Evolutionary conservation across 2,329 filamentous ascomycete species (phyloP).

Genomic region (Scortechinia acanthostroma): DNA sequence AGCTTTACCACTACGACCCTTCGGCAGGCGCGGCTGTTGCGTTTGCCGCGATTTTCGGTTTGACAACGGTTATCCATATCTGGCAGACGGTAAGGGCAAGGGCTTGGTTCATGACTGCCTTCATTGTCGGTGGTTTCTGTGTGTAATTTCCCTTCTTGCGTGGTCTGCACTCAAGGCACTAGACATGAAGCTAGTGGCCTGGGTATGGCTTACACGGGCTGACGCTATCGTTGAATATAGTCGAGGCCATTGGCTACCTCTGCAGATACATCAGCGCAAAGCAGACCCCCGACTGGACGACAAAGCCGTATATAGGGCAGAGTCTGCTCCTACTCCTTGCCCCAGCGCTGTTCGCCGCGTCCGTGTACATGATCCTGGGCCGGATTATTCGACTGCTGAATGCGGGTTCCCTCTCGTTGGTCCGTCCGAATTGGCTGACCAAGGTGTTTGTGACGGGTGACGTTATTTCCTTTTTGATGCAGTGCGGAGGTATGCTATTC

Average conservation of each 20-base stretch:
- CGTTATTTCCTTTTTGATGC: slow-evolving; percentile 33
- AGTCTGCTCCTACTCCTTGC: slow-evolving; percentile 28
- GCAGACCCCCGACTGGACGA: slow-evolving; percentile 29
- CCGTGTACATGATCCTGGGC: slow-evolving; percentile 36
- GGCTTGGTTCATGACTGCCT: slow-evolving; percentile 44
- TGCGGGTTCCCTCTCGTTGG: slow-evolving; percentile 29
- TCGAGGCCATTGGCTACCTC: slow-evolving; percentile 28
- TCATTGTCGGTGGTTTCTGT: slow-evolving; percentile 44
- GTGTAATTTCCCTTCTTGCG: slow-evolving; percentile 9
- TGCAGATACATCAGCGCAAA: slow-evolving; percentile 26
- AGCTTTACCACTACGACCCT: slow-evolving; percentile 37
- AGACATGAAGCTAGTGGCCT: no score
- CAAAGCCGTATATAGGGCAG: slow-evolving; percentile 26
- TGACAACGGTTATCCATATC: slow-evolving; percentile 27
- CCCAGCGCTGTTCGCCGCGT: slow-evolving; percentile 30
- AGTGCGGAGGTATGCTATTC: slow-evolving; percentile 30
- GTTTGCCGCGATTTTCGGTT: slow-evolving; percentile 29
- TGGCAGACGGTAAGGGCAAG: slow-evolving; percentile 27
- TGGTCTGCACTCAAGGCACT: no score
- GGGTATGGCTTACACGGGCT: neutral
- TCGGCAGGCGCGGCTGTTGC: slow-evolving; percentile 30
- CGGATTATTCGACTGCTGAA: slow-evolving; percentile 24
- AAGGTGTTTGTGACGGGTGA: slow-evolving; percentile 41
- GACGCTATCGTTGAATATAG: slow-evolving; percentile 11
- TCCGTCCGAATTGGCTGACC: slow-evolving; percentile 33